Evolutionary conservation across 192 early-diverging fungal species (phyloP), one percentile per base, ranked within the genome.

Genomic region (Coemansia biformis): DNA sequence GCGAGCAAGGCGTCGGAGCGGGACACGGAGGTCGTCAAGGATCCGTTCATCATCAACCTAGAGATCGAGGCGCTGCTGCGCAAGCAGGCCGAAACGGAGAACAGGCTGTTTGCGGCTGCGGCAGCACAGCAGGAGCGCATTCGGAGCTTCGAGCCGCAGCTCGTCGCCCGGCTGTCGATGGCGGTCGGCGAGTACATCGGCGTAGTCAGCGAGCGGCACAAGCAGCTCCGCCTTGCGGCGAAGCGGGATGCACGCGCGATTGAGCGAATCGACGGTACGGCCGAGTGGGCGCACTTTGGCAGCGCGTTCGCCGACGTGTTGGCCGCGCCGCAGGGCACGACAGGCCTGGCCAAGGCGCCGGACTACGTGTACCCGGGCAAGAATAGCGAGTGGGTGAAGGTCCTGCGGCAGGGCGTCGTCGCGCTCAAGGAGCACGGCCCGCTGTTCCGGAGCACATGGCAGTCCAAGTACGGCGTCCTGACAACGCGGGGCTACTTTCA

Each of bases 371-470:
- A 70, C 22, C 31, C 34, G 3, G 49, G 51, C 10, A 38, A 40
- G 24, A 43, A 54, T 47, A 63, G 60, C 38, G 56, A 41, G 41
- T 63, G 67, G 60, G 50, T 59, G 30, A 45, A 51, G 14, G 69
- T 73, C 37, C 49, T 65, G 57, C 62, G 69, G 0, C 62, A 73
- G 36, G 68, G 68, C 39, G 68, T 72, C 5, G 57, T 72, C 8
- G 68, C 68, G 14, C 41, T 72, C 24, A 58, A 58, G 34, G 68
- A 64, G 53, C 47, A 64, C 22, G 53, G 68, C 4, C 61, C 61
- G 6, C 23, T 72, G 52, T 72, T 72, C 24, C 56, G 68, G 32
- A 72, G 68, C 61, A 72, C 61, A 17, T 64, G 68, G 61, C 68
- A 72, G 53, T 57, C 52, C 42, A 72, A 64, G 53, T 72, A 64